Base-by-base conservation (phyloP, 78 protist genomes). In the Dictyostelium purpureum region DNA sequence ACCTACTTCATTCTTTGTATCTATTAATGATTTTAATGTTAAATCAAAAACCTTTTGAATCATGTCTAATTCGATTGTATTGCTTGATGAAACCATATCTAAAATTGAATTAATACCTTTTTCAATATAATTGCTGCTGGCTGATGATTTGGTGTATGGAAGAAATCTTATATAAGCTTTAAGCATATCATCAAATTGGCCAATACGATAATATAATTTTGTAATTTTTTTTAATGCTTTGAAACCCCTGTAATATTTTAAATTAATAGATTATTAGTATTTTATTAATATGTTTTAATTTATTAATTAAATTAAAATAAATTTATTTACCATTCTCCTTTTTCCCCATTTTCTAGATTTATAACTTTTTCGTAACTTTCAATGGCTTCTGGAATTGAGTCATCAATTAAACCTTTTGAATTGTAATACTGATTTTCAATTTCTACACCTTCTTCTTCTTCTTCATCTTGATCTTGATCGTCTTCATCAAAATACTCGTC, bases 391-490 rank as follows among this genome's bases (percentile, higher is more conserved):
- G 71, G 67, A 18, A 88, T 59, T 10, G 73, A 59, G 31, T 94
- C 96, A 33, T 94, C 96, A 18, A 88, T 74, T 40, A 77, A 42
- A 80, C 96, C 94, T 66, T 94, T 94, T 63, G 94, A 89, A 11
- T 85, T 88, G n/a, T 88, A 94, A 52, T 94, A 94, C 43, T 77
- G 92, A 67, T 94, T 94, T 66, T 94, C 96, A 69, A 88, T 83
- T 69, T 83, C 90, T 14, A 92, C 95, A 5, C 52, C 81, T 28
- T 70, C 91, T 40, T 61, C 56, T 21, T 81, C 95, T 0, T 69
- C 89, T n/a, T 82, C 95, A 43, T 92, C 82, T 26, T 33, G 43
- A 35, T 76, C 88, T 24, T 80, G 90, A 38, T 61, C 67, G 40
- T 92, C 92, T 18, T 92, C 95, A 61, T 85, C 95, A 54, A 35